A percentile compares a stretch with the other conserved stretches of the same genome.
Conservation (phyloP, 78 protist species). For the Dictyostelium purpureum region DNA sequence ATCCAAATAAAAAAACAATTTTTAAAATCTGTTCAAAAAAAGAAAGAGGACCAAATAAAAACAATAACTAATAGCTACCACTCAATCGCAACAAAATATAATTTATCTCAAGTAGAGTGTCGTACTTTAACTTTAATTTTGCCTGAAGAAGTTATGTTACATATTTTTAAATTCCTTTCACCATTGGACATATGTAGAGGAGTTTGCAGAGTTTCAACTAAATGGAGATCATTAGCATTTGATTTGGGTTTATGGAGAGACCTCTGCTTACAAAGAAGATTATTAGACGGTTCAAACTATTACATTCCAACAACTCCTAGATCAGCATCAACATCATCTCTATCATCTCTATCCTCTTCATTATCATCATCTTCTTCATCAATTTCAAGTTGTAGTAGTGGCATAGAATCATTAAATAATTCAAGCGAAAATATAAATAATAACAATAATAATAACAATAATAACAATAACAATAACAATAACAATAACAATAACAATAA, state of each 20-base stretch:
- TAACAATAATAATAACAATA: neutral
- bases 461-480: neutral
- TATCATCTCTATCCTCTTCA: neutral
- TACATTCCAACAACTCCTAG: neutral
- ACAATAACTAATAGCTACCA: conserved; percentile 52
- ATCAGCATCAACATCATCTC: neutral
- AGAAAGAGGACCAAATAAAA: conserved; percentile 58
- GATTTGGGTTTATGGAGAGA: conserved; percentile 66
- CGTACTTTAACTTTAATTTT: conserved; percentile 39
- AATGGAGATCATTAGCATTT: conserved; percentile 57
- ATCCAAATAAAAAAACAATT: neutral
- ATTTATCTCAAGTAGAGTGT: conserved; percentile 11
- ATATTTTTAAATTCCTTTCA: conserved; percentile 49
- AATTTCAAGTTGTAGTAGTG: neutral
- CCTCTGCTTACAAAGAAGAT: conserved; percentile 50
- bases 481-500: neutral
- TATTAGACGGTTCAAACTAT: conserved; percentile 47
- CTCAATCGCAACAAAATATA: conserved; percentile 43
- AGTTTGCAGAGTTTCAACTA: conserved; percentile 38
- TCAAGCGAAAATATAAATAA: neutral
- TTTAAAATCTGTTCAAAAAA: conserved; percentile 10
- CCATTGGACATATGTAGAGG: conserved; percentile 63
- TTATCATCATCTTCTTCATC: neutral
- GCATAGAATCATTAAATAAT: neutral
- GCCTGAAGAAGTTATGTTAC: conserved; percentile 71